These are phyloP conservation scores for Ajuga reptans DNA, from an alignment of 305 asterid species.

Conservation along the genomic window DNA sequence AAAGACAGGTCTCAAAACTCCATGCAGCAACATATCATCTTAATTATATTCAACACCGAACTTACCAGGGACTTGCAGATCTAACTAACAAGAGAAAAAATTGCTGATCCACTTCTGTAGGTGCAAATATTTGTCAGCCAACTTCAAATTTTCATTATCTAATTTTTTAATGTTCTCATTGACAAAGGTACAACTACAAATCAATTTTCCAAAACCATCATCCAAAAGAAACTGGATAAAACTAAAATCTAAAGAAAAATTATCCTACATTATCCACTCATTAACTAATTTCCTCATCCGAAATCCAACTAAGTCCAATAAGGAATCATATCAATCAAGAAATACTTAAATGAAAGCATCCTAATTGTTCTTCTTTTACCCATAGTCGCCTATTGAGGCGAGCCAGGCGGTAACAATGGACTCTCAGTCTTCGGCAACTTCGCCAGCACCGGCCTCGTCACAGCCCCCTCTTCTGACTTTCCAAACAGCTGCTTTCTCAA, in stretches of 20 bases:
- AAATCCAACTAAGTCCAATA: not conserved
- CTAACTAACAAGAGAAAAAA: not conserved
- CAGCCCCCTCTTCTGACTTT: conserved; percentile 40
- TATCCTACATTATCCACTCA: not conserved
- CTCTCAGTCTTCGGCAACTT: conserved; percentile 45
- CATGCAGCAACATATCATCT: not conserved
- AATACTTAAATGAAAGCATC: not conserved
- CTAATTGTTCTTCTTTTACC: not conserved
- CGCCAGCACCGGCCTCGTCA: conserved; percentile 26
- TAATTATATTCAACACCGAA: not conserved
- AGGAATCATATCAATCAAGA: conserved; percentile 6
- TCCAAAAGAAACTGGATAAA: not conserved
- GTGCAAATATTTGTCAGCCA: not conserved
- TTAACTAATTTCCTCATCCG: not conserved
- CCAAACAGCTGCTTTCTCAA: conserved; percentile 73
- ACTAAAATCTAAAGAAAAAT: not conserved
- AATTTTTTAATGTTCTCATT: not conserved
- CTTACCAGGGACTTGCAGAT: not conserved
- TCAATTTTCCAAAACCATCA: not conserved
- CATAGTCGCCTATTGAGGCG: conserved; percentile 28
- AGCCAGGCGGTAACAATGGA: conserved; percentile 36
- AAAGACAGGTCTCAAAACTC: not conserved
- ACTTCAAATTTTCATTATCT: not conserved
- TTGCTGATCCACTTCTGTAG: not conserved
- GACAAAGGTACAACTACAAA: not conserved